Evolutionary conservation across 768 basidiomycete species (phyloP).

Genomic region (Nevesoporus exiguus): DNA sequence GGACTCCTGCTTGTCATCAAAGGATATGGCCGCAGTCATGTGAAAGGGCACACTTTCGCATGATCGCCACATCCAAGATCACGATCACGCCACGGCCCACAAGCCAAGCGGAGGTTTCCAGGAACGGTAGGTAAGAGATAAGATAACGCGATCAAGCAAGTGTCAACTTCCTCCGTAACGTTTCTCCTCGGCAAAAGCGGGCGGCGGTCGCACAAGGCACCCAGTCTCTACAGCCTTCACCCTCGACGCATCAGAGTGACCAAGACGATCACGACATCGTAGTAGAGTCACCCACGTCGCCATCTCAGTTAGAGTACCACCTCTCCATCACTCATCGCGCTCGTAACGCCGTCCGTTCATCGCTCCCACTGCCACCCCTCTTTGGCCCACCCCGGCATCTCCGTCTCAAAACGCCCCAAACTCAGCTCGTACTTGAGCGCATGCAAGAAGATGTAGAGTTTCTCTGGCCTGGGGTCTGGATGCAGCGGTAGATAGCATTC

Average conservation of each 20-base stretch:
- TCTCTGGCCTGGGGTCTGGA: conserved; percentile 90
- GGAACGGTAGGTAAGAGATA: too few relatives aligned
- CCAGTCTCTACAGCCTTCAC: not conserved
- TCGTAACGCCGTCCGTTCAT: not conserved
- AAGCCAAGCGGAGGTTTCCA: too few relatives aligned
- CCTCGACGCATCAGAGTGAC: not conserved
- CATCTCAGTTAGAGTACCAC: not conserved
- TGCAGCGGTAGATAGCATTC: conserved; percentile 92
- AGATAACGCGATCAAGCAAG: too few relatives aligned
- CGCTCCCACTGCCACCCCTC: conserved; percentile 67
- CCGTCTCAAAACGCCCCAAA: conserved; percentile 80
- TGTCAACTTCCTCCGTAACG: too few relatives aligned
- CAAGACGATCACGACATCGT: not conserved
- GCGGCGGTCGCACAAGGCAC: too few relatives aligned
- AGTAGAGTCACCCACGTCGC: not conserved
- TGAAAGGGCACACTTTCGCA: too few relatives aligned
- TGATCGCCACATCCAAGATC: too few relatives aligned
- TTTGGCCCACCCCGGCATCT: conserved; percentile 85
- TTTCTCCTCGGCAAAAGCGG: too few relatives aligned
- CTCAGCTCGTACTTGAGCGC: conserved; percentile 81
- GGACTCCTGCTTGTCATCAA: too few relatives aligned
- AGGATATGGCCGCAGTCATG: too few relatives aligned
- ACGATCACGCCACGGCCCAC: too few relatives aligned
- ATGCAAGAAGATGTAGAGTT: conserved; percentile 93
- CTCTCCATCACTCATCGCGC: not conserved